phyloP scores from a whole-genome alignment of 768 basidiomycete genomes.

The Pleurotus sapidus region DNA sequence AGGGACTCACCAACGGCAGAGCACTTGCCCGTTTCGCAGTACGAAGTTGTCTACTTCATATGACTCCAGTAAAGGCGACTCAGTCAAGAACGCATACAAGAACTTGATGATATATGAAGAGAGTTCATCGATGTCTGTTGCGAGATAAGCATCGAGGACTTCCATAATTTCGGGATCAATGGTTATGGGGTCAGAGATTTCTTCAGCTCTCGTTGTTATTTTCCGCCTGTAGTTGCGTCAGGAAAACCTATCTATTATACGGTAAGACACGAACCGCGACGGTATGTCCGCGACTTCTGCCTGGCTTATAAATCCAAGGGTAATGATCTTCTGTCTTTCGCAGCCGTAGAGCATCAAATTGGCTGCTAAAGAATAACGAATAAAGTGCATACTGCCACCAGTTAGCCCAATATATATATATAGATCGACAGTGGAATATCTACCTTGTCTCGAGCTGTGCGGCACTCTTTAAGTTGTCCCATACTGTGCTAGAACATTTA shows the following conservation, averaged over 20 bases:
- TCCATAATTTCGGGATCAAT: conserved; percentile 55
- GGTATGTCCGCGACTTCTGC: conserved; percentile 50
- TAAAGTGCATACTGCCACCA: conserved; percentile 40
- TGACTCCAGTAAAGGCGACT: conserved; percentile 57
- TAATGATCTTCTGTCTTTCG: conserved; percentile 44
- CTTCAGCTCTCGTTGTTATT: conserved; percentile 35
- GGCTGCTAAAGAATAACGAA: conserved; percentile 57
- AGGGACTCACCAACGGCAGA: conserved; percentile 54
- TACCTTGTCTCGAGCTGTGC: conserved; percentile 25
- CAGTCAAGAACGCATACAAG: conserved; percentile 54
- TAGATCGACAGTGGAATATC: neutral
- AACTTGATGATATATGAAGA: conserved; percentile 59
- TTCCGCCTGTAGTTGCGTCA: conserved; percentile 41
- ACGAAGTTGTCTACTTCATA: conserved; percentile 77
- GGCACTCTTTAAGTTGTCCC: conserved; percentile 27
- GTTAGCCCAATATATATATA: neutral
- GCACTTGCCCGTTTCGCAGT: conserved; percentile 52
- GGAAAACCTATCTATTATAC: neutral
- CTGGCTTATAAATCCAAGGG: conserved; percentile 43
- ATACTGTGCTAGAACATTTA: conserved; percentile 35
- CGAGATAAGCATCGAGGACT: conserved; percentile 50
- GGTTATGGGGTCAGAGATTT: conserved; percentile 55
- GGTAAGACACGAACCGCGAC: conserved; percentile 43
- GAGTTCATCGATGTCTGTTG: conserved; percentile 45
- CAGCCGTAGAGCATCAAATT: conserved; percentile 70